Evolutionary conservation across 306 rosid species (phyloP).

Genomic region (Cucurbita moschata): DNA sequence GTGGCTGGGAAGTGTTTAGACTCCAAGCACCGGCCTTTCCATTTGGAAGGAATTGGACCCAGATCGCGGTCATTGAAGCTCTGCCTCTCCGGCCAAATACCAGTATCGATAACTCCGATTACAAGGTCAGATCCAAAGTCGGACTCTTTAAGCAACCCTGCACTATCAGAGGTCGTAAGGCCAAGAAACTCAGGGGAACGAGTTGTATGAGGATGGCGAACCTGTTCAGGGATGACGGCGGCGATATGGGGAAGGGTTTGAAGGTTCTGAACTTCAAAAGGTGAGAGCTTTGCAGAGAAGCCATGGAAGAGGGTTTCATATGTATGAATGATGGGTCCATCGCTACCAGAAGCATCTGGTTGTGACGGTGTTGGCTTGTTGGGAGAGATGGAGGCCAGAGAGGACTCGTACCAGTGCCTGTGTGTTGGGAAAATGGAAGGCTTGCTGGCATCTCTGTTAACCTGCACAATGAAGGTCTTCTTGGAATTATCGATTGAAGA

Average conservation of each 20-base stretch:
- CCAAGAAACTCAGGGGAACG: slow-evolving; percentile 86
- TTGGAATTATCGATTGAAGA: background rate
- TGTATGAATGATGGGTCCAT: slow-evolving; percentile 28
- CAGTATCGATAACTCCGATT: slow-evolving; percentile 78
- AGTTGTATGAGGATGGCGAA: slow-evolving; percentile 57
- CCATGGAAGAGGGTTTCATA: slow-evolving; percentile 68
- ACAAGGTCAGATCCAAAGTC: slow-evolving; percentile 90
- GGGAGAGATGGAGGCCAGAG: slow-evolving; percentile 28
- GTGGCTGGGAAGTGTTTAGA: slow-evolving; percentile 33
- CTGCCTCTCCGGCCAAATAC: slow-evolving; percentile 71
- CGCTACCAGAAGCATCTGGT: background rate
- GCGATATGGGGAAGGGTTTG: slow-evolving; percentile 29
- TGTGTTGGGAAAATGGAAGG: slow-evolving; percentile 76
- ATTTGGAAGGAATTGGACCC: slow-evolving; percentile 52
- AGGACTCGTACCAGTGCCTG: slow-evolving; percentile 58
- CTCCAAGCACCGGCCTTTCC: slow-evolving; percentile 62
- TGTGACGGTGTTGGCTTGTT: background rate
- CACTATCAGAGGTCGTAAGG: slow-evolving; percentile 35
- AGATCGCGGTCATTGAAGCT: slow-evolving; percentile 60
- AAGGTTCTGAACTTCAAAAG: slow-evolving; percentile 30
- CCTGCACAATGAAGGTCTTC: slow-evolving; percentile 61
- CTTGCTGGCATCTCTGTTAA: slow-evolving; percentile 33
- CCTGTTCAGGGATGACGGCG: slow-evolving; percentile 58
- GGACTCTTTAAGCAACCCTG: slow-evolving; percentile 67
- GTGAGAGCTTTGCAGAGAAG: slow-evolving; percentile 59